These are phyloP conservation scores for Chamaecyparis obtusa DNA, from an alignment of 75 land plant species.

Conservation along the genomic window DNA sequence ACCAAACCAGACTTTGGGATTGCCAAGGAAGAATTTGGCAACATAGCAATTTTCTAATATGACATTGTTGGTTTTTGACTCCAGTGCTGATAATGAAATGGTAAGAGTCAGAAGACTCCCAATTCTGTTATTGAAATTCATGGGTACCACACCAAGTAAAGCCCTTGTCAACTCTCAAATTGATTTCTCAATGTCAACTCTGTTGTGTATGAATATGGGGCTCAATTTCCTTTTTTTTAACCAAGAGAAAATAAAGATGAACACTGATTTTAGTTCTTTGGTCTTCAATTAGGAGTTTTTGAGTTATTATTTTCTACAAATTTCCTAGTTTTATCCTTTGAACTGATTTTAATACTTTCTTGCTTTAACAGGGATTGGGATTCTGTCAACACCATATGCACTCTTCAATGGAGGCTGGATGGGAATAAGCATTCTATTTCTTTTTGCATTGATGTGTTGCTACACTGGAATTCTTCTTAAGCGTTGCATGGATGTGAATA, in stretches of 20 bases:
- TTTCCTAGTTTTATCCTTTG: slow-evolving; percentile 7
- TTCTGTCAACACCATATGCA: slow-evolving; percentile 86
- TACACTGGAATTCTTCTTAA: slow-evolving; percentile 76
- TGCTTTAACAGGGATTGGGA: slow-evolving; percentile 62
- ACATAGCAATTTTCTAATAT: too few species aligned
- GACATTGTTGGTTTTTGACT: not conserved
- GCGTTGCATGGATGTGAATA: slow-evolving; percentile 60
- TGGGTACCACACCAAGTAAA: not conserved
- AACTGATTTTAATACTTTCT: not conserved
- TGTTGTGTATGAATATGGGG: not conserved
- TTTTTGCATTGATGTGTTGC: slow-evolving; percentile 52
- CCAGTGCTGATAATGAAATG: not conserved
- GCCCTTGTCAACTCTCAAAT: not conserved
- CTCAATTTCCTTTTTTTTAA: not conserved
- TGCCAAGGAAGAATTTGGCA: too few species aligned
- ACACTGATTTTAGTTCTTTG: not conserved
- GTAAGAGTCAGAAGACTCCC: not conserved
- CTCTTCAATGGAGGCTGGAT: slow-evolving; percentile 83
- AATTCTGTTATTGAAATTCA: not conserved
- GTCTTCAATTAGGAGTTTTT: not conserved
- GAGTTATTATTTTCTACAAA: not conserved
- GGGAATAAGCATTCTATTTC: slow-evolving; percentile 49
- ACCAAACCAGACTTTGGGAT: too few species aligned
- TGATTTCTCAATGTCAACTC: not conserved
- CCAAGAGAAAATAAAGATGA: not conserved